These are phyloP conservation scores for Elaeagnus macrophylla DNA, from an alignment of 306 rosid species.

Conservation along the genomic window DNA sequence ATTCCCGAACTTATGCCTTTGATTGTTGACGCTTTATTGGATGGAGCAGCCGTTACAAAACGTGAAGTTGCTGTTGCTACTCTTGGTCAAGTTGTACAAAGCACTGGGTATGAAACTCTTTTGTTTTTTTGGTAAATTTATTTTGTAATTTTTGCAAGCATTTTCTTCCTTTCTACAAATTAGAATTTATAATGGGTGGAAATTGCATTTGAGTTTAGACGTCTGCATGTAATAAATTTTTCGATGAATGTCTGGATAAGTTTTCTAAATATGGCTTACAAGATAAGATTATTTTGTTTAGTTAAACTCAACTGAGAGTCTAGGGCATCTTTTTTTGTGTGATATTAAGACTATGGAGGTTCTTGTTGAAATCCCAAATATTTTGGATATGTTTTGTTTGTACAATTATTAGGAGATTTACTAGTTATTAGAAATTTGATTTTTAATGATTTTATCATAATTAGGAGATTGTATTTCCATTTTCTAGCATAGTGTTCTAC, in stretches of 20 bases:
- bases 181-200: not conserved
- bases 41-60: conserved; percentile 87
- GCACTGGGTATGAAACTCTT: conserved; percentile 73
- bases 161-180: not conserved
- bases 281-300: too few relatives aligned
- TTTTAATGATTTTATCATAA: too few relatives aligned
- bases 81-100: conserved; percentile 98
- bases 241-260: not conserved
- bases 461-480: too few relatives aligned
- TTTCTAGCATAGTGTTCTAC: too few relatives aligned
- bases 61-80: conserved; percentile 97
- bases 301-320: too few relatives aligned
- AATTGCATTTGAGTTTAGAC: too few relatives aligned
- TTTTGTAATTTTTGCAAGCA: not conserved
- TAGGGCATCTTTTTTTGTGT: too few relatives aligned
- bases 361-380: too few relatives aligned
- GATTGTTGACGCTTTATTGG: conserved; percentile 89
- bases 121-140: conserved; percentile 1
- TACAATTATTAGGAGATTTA: too few relatives aligned
- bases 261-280: not conserved
- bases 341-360: too few relatives aligned
- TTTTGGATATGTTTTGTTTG: too few relatives aligned
- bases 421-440: too few relatives aligned
- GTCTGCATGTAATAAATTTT: not conserved
- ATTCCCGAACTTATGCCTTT: conserved; percentile 98